Conservation (phyloP, 2,329 filamentous ascomycete genomes). For the Thielaviopsis euricoi region DNA sequence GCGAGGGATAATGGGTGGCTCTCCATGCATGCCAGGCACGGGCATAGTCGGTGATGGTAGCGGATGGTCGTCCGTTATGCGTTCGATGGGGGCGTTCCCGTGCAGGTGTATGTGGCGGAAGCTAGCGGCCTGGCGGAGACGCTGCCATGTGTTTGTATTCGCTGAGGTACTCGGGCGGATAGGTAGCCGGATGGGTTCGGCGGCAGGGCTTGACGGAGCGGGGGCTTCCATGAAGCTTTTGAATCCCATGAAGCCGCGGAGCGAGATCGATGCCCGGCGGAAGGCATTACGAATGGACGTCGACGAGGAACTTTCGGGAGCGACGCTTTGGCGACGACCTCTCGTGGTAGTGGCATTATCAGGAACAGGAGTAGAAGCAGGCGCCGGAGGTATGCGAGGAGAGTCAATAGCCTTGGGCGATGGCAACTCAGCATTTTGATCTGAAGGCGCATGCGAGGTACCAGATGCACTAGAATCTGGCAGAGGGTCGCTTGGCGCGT, state of each 20-base stretch:
- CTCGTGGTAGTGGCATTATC: slow-evolving; percentile 14
- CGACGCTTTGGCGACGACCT: slow-evolving; percentile 14
- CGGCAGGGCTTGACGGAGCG: slow-evolving; percentile 19
- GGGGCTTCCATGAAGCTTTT: slow-evolving; percentile 18
- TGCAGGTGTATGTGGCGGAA: slow-evolving; percentile 33
- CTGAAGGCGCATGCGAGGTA: no score
- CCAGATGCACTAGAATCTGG: not conserved
- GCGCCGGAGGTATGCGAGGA: no score
- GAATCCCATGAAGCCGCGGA: slow-evolving; percentile 35
- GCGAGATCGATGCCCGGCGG: slow-evolving; percentile 36
- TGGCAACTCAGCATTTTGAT: not conserved
- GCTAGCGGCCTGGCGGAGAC: slow-evolving; percentile 33
- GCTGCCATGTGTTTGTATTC: slow-evolving; percentile 24
- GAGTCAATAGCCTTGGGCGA: no score
- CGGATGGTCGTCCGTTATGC: slow-evolving; percentile 11
- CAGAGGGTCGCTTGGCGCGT: not conserved
- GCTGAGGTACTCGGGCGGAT: slow-evolving; percentile 2
- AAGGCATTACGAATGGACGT: slow-evolving; percentile 32
- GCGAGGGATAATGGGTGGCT: slow-evolving; percentile 43
- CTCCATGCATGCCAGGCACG: slow-evolving; percentile 32
- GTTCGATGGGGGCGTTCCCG: slow-evolving; percentile 23
- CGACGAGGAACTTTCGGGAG: slow-evolving; percentile 16
- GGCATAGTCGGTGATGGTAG: slow-evolving; percentile 17
- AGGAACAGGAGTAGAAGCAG: no score
- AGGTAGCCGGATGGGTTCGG: slow-evolving; percentile 13